Percentiles rank a stretch among this genome's conserved stretches.
These are phyloP conservation scores for Mycogone perniciosa DNA, from an alignment of 2,329 filamentous ascomycete genomes.

Conservation along the genomic window DNA sequence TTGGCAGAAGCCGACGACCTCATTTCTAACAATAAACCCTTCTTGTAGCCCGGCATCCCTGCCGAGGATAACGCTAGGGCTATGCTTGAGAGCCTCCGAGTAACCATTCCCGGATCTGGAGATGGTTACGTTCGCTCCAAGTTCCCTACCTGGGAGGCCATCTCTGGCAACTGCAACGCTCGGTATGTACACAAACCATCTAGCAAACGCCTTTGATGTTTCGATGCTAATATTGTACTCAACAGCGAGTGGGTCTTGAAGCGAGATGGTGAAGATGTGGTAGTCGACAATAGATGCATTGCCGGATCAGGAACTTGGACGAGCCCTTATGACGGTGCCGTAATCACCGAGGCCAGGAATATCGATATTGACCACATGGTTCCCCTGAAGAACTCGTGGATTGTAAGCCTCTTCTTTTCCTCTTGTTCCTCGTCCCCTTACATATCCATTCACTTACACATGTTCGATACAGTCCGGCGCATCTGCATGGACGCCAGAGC, in stretches of 20 bases:
- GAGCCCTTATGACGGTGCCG: constrained; percentile 67
- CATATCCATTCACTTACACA: not conserved
- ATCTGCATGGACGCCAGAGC: constrained; percentile 60
- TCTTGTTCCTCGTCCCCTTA: not conserved
- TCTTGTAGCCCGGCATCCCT: constrained; percentile 54
- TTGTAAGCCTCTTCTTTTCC: constrained; percentile 38
- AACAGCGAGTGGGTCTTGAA: constrained; percentile 60
- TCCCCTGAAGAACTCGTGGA: constrained; percentile 74
- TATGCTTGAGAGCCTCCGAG: constrained; percentile 52
- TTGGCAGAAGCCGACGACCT: not conserved
- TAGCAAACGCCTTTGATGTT: not conserved
- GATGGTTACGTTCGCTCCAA: constrained; percentile 57
- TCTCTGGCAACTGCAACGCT: constrained; percentile 63
- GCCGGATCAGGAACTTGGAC: constrained; percentile 62
- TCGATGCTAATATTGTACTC: not conserved
- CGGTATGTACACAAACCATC: constrained; percentile 30
- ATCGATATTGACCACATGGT: constrained; percentile 82
- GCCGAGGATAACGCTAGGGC: constrained; percentile 48
- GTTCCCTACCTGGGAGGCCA: constrained; percentile 67
- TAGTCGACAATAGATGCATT: constrained; percentile 52
- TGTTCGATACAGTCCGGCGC: constrained; percentile 55
- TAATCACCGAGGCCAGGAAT: constrained; percentile 61
- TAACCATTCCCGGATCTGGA: constrained; percentile 48
- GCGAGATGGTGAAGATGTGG: constrained; percentile 63
- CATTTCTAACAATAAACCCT: not conserved